Evolutionary conservation across 768 basidiomycete species (phyloP), one percentile per base, ranked within the genome.

Genomic region (Naematelia encephala): DNA sequence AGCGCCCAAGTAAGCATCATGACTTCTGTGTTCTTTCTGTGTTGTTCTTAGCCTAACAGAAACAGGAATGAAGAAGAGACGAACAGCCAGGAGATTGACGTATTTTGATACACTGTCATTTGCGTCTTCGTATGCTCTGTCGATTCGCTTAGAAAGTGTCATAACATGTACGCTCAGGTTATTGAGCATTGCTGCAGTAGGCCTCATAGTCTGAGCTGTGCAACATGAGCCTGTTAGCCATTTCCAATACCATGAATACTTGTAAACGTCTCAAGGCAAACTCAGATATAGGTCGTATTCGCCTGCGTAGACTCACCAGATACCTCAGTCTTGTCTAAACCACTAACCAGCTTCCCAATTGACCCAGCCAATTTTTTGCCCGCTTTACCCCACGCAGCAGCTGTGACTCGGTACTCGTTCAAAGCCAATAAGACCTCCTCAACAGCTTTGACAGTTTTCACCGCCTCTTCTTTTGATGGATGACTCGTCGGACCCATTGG

Each of bases 391-490:
- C 29, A 3, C 22, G 57, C 47, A n/a, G 4, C 28, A 19, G 62
- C 5, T 19, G 51, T 48, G 45, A 56, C 16, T 25, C 65, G 28
- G 39, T 67, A 63, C 56, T 67, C 65, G 26, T 57, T 67, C 61
- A 57, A 67, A 3, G 55, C 61, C 1, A 2, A 46, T 51, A 67
- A 21, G 16, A 67, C 51, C 21, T 51, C 46, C 45, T 67, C 65
- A 4, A 63, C 21, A 4, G 26, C 48, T 42, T 60, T 62, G 14
- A 57, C 65, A 0, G 47, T 57, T 29, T 50, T 57, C 14, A 63
- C 34, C 25, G 65, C 61, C 30, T 67, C 61, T 2, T 62, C 61
- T 4, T 27, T 29, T 10, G 28, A 46, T 4, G 61, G 52, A 4
- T 45, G 47, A 10, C 49, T 57, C 16, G 29, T 21, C 21, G 56